These are phyloP conservation scores for Lasiodiplodia citricola DNA, from an alignment of 2,329 filamentous ascomycete species.

Conservation along the genomic window DNA sequence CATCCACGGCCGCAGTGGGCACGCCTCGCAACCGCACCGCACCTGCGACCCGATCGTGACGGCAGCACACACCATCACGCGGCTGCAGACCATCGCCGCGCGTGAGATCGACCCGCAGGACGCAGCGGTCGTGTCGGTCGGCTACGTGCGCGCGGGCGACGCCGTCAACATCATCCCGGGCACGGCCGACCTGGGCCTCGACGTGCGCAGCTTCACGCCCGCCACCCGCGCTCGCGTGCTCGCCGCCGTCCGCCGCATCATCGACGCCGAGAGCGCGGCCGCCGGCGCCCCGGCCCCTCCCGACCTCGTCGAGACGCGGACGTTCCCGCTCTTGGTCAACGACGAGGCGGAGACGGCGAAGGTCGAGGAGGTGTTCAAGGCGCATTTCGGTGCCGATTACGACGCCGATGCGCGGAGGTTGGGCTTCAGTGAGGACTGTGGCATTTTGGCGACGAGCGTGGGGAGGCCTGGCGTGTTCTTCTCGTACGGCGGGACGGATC, in stretches of 20 bases:
- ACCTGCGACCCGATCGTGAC: constrained; percentile 65
- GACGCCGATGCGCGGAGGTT: constrained; percentile 49
- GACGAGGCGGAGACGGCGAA: constrained; percentile 51
- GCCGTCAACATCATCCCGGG: constrained; percentile 66
- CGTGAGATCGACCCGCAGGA: constrained; percentile 61
- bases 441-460: constrained; percentile 57
- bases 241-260: constrained; percentile 56
- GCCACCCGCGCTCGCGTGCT: constrained; percentile 56
- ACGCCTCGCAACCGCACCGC: constrained; percentile 62
- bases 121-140: constrained; percentile 63
- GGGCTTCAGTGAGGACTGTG: constrained; percentile 64
- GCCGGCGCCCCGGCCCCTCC: constrained; percentile 52
- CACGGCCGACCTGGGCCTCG: constrained; percentile 59
- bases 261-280: constrained; percentile 61
- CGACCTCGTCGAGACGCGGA: constrained; percentile 46
- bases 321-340: constrained; percentile 60
- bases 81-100: constrained; percentile 65
- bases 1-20: constrained; percentile 63
- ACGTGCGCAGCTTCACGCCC: constrained; percentile 57
- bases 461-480: constrained; percentile 61
- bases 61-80: constrained; percentile 60
- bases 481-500: constrained; percentile 60
- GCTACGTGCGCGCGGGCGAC: constrained; percentile 63
- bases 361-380: constrained; percentile 52
- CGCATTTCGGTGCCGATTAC: constrained; percentile 52